Base-by-base conservation (phyloP, 768 basidiomycete genomes). In the Chlorophyllum brunneum region DNA sequence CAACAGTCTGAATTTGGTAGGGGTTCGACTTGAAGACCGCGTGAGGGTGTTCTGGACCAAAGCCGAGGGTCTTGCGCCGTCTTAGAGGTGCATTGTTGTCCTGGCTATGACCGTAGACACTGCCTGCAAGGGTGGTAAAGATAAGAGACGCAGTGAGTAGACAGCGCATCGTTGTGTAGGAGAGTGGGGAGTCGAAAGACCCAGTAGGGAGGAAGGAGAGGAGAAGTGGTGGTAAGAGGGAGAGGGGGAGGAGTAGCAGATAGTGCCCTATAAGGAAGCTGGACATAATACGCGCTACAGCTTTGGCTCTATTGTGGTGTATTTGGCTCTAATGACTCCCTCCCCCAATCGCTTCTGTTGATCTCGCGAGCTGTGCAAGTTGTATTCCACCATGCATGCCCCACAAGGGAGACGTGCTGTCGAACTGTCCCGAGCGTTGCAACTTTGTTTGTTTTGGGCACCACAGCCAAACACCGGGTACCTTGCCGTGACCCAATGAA, bases 61-160 rank as follows among this genome's bases (percentile, higher is more conserved):
- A 97, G 20, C 86, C 85, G 50, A 98, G 79, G 0, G 95, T 81
- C 86, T 98, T 97, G 62, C 95, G 83, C 60, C 92, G 82, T 31
- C 67, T 63, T 13, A 73, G 62, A 33, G 67, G 67, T 31, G 65
- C 64, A 45, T 69, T 63, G 50, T 61, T 61, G 43, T 61, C 52
- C 15, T 60, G 49, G n/a, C 61, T 54, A 59, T 79, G 79, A 10
- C 78, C 79, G 55, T 79, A 70, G 45, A 77, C 74, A 56, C 70
- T 69, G 61, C 81, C 79, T 36, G 83, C 81, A 57, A 85, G 75
- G 62, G 79, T 80, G 52, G 79, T 81, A 31, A 80, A 68, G 44
- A 77, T 75, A 54, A 86, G 67, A 39, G 82, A 81, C 62, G 83
- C 81, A 58, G 80, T 78, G 60, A 84, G 70, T 56, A 85, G 78